Conservation (phyloP, 495 filamentous ascomycete genomes). For the Hyaloscypha finlandica region DNA sequence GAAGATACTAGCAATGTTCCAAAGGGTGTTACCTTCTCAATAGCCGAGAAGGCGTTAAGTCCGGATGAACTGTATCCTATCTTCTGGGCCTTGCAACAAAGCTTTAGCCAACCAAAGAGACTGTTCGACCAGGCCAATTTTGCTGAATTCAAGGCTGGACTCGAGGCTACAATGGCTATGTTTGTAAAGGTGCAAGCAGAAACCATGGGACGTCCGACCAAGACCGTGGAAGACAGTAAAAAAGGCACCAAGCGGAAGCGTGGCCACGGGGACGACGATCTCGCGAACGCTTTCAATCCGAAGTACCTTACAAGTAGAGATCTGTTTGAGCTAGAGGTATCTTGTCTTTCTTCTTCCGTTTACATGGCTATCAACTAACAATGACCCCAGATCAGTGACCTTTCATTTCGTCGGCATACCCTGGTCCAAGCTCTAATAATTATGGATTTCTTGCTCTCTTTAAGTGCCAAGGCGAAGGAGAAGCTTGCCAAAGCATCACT, state of each 20-base stretch:
- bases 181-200: conserved; percentile 82
- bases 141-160: conserved; percentile 70
- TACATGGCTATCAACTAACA: not conserved
- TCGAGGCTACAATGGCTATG: conserved; percentile 75
- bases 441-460: conserved; percentile 86
- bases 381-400: conserved; percentile 72
- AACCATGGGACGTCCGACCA: conserved; percentile 47
- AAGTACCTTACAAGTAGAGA: conserved; percentile 96
- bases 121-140: conserved; percentile 74
- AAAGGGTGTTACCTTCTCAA: conserved; percentile 56
- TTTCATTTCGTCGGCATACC: conserved; percentile 90
- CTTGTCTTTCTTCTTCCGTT: conserved; percentile 15
- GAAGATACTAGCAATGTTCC: conserved; percentile 43
- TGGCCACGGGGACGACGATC: conserved; percentile 56
- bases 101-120: conserved; percentile 85
- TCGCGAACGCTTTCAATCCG: conserved; percentile 84
- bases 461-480: conserved; percentile 79
- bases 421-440: conserved; percentile 93
- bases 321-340: conserved; percentile 90
- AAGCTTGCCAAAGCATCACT: conserved; percentile 66
- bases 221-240: conserved; percentile 59
- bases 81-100: conserved; percentile 91
- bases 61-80: conserved; percentile 80
- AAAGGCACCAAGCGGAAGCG: conserved; percentile 75
- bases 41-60: conserved; percentile 52